These are phyloP conservation scores for Jaapia argillacea DNA, from an alignment of 768 basidiomycete genomes.

Conservation along the genomic window DNA sequence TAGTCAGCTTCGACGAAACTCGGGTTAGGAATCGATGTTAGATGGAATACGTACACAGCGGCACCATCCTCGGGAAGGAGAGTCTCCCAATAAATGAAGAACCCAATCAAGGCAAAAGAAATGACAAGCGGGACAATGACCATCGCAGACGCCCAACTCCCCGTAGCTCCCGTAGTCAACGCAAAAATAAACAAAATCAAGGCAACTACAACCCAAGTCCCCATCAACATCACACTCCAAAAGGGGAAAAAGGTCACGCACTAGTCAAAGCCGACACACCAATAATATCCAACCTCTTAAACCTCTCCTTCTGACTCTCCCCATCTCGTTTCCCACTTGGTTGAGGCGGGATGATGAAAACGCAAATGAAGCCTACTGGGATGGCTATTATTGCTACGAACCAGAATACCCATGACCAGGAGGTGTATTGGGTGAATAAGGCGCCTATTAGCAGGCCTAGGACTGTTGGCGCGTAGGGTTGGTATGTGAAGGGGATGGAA, in stretches of 20 bases:
- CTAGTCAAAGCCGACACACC: constrained; percentile 26
- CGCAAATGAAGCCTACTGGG: constrained; percentile 17
- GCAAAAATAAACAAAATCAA: constrained; percentile 32
- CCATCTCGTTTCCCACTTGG: constrained; percentile 1
- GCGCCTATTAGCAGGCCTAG: constrained; percentile 26
- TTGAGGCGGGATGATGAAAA: constrained; percentile 22
- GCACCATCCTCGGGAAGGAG: constrained; percentile 28
- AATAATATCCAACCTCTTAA: constrained; percentile 21
- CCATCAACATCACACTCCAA: background rate
- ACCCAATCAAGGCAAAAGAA: constrained; percentile 26
- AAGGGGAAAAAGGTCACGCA: constrained; percentile 7
- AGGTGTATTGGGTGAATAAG: constrained; percentile 23
- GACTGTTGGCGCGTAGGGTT: background rate
- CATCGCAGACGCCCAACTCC: constrained; percentile 35
- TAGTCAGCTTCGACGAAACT: constrained; percentile 1
- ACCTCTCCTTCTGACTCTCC: constrained; percentile 4
- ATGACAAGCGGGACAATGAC: constrained; percentile 38
- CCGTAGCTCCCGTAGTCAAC: constrained; percentile 34
- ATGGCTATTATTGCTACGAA: constrained; percentile 30
- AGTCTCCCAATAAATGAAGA: constrained; percentile 45
- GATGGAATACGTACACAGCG: too few relatives aligned
- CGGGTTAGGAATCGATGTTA: too few relatives aligned
- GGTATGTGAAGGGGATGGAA: background rate
- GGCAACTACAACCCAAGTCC: constrained; percentile 20
- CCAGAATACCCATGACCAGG: constrained; percentile 37